Base-by-base conservation (phyloP, 495 filamentous ascomycete genomes). In the Pyrenula massariospora region DNA sequence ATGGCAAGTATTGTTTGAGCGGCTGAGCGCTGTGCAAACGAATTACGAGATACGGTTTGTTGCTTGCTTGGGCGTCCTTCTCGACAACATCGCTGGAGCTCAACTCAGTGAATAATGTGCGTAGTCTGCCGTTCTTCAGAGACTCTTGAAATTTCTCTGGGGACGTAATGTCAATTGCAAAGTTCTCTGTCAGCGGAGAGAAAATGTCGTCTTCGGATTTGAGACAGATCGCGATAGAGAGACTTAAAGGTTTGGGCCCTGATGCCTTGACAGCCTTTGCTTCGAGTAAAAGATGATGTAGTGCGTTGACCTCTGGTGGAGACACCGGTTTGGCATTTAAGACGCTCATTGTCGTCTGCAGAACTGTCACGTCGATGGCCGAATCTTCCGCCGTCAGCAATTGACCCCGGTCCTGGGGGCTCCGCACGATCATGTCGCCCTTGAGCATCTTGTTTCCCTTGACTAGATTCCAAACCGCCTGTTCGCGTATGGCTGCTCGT, bases 291-390 rank as follows among this genome's bases (percentile, higher is more conserved):
- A 99, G 67, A 67, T 99, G 92, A 67, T 96, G 85, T 42, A 94
- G 70, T 15, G 85, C 80, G 2, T 87, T 78, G 22, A 78, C 73
- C 63, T 97, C 93, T 10, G 81, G 73, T 20, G 77, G 70, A 5
- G 74, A 70, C 3, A 76, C 77, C 2, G 90, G 91, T 22, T 83
- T 80, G 60, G 84, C 85, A 55, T 95, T 87, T 12, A 99, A 78
- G 65, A 97, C 79, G 65, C 89, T 94, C 93, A 99, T 99, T 59
- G 87, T 84, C 2, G 91, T 91, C 71, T 99, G 93, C 52, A 96
- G 76, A 62, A 82, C 88, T 21, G 91, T 90, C 59, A 97, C 80
- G 57, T 96, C 90, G 31, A 97, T 84, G 42, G 89, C 88, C 0
- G 92, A 95, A 67, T 99, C 93, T 48, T 95, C 88, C 1, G 87